These are phyloP conservation scores for peach (Prunus persica) DNA, from an alignment of 306 rosid genomes.

Conservation along the genomic window Prunus_persica_NCBIv2 NC_034014.1:26306501-26307000, in stretches of 20 bases:
- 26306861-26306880: conserved; percentile 5
- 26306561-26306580: background rate
- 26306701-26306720: background rate
- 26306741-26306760: conserved; percentile 10
- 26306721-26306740: conserved; percentile 23
- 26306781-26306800: conserved; percentile 34
- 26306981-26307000: background rate
- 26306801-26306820: conserved; percentile 47
- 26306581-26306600: background rate
- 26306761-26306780: background rate
- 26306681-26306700: background rate
- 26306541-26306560: background rate
- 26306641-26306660: background rate
- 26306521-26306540: background rate
- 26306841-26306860: conserved; percentile 7
- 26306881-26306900: conserved; percentile 35
- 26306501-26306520: background rate
- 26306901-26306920: conserved; percentile 34
- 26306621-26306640: background rate
- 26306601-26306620: background rate
- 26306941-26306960: conserved; percentile 44
- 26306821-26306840: conserved; percentile 41
- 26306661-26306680: background rate
- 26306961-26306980: conserved; percentile 41
- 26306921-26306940: conserved; percentile 25